Percentiles rank a stretch among this genome's conserved stretches.
phyloP scores from a whole-genome alignment of 257 asterid species.

The Nicotiana tabacum region DNA sequence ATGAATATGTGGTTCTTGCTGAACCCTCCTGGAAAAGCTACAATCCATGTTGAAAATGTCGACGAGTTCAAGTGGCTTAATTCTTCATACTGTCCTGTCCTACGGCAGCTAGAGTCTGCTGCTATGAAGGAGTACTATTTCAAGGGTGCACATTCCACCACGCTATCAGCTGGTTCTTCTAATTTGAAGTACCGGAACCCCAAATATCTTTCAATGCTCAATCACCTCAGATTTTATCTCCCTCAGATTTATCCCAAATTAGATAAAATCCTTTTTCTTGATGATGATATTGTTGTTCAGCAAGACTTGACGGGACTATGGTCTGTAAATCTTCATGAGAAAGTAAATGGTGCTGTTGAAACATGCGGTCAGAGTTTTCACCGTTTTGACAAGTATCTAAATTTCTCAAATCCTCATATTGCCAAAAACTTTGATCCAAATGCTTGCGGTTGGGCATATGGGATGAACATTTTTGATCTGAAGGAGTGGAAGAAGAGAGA shows the following conservation, averaged over 20 bases:
- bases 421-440: conserved; percentile 83
- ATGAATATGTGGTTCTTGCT: conserved; percentile 99
- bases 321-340: conserved; percentile 77
- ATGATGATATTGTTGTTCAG: conserved; percentile 97
- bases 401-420: conserved; percentile 92
- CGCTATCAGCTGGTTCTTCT: conserved; percentile 79
- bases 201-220: conserved; percentile 95
- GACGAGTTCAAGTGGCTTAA: conserved; percentile 98
- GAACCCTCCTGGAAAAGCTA: conserved; percentile 98
- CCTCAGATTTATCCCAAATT: conserved; percentile 93
- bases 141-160: conserved; percentile 95
- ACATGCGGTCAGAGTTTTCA: conserved; percentile 98
- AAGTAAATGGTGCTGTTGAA: conserved; percentile 98
- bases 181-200: conserved; percentile 96
- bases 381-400: conserved; percentile 94
- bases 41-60: conserved; percentile 91
- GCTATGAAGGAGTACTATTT: conserved; percentile 97
- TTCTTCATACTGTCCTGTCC: conserved; percentile 91
- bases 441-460: conserved; percentile 99
- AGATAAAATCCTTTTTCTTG: conserved; percentile 94
- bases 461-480: conserved; percentile 94
- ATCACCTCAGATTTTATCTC: conserved; percentile 93
- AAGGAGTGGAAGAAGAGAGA: conserved; percentile 94
- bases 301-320: conserved; percentile 95
- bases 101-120: conserved; percentile 89